Base-by-base conservation (phyloP, 352 stramenopile species). In the Globisporangium carolinianum region DNA sequence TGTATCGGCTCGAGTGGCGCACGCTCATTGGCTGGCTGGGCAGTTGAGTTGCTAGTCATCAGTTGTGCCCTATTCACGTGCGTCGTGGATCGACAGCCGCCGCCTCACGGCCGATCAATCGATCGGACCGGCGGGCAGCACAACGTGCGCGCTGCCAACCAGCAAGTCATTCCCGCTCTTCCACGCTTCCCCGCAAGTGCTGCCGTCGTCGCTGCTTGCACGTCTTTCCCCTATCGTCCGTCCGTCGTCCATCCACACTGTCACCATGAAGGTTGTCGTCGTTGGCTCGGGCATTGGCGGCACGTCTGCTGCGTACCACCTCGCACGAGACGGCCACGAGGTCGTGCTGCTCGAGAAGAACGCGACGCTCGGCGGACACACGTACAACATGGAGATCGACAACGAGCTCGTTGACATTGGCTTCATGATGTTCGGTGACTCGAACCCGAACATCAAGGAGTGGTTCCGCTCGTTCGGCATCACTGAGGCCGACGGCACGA, bases 371-470 rank as follows among this genome's bases (percentile, higher is more conserved):
- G 84, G 84, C 38, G 84, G 84, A 48, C 84, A 94, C 76, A 87
- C 84, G 65, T 92, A 89, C 68, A 76, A 87, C 62, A 89, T 92
- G 76, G 82, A 94, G 63, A 89, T 92, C 69, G 84, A 94, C 69
- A 68, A 72, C 61, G 82, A 94, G 63, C 75, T 79, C 54, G 84
- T 94, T 14, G 84, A 94, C 65, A 79, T 94, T 43, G 84, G 84
- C 64, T 94, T 94, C 69, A 94, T 94, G 84, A 94, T 94, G 84
- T 94, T 89, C 53, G 84, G 84, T 32, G 84, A 94, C 66, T 94
- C 84, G 67, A 94, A 94, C 73, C 84, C 84, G 51, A 94, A 94
- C 75, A 94, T 94, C 63, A 94, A 94, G 71, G 78, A 86, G 55
- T 94, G 84, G 84, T 94, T 94, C 68, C 85, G 90, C 71, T 83